Base-by-base conservation (phyloP, 306 rosid genomes). In the Sicyos edulis region DNA sequence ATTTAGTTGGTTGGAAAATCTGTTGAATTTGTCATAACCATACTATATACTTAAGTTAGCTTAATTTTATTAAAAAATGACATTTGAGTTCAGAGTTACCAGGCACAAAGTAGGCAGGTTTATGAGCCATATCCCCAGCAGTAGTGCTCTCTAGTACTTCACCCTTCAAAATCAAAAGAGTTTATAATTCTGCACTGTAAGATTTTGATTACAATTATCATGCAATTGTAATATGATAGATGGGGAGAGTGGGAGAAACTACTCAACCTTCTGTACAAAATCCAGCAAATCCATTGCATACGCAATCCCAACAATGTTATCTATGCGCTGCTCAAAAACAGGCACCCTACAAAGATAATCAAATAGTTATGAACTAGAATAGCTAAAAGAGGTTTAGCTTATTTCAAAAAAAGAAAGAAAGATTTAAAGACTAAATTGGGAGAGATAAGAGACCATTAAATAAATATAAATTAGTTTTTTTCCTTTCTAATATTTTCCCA, bases 301-400 rank as follows among this genome's bases (percentile, higher is more conserved):
- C 47, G 97, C 99, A 73, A 95, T 91, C 71, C 99, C 99, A 79
- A 87, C 96, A 69, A 95, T 91, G 78, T 95, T 95, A 82, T 95
- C 99, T 68, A 95, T 87, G 17, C 99, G 97, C 83, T 91, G 95
- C 88, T 95, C 99, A 85, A 89, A 95, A 83, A 91, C 97, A 80
- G 99, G 99, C 19, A 95, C 96, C 85, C 99, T 95, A 74, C 63
- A 59, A 78, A 78, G 77, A 73, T 44, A 73, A 67, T 77, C 79
- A 78, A 21, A 20, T 42, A 24, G 56, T 42, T 22, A 37, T 54
- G 47, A 42, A 50, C 13, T 21, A 54, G 55, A 49, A 13, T 49
- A 4, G 53, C 53, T 12, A 49, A 49, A 54, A 49, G 53, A 12
- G 53, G 14, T 51, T 14, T 15, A 15, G 54, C 14, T 51, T 51